These are phyloP conservation scores for Glaciozyma antarctica DNA, from an alignment of 768 basidiomycete species.

Conservation along the genomic window DNA sequence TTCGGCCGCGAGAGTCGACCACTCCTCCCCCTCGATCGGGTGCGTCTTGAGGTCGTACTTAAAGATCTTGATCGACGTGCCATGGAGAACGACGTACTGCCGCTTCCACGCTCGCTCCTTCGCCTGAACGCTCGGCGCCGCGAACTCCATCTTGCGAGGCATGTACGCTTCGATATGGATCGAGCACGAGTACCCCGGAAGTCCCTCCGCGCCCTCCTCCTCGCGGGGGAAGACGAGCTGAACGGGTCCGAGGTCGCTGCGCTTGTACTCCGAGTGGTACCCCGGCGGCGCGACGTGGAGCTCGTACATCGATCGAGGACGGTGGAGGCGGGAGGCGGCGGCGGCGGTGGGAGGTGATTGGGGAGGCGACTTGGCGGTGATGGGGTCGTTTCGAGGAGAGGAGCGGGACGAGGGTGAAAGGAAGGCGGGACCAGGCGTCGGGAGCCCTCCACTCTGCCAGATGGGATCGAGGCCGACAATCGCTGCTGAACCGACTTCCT, in stretches of 20 bases:
- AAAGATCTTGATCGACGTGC: constrained; percentile 69
- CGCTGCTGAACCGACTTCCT: constrained; percentile 19
- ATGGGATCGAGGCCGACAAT: constrained; percentile 18
- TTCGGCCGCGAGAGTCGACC: constrained; percentile 8
- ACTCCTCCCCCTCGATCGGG: constrained; percentile 27
- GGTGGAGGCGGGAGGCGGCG: constrained; percentile 29
- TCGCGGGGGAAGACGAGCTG: constrained; percentile 42
- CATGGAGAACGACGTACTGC: constrained; percentile 78
- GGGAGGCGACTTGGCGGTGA: not conserved
- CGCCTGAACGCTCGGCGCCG: constrained; percentile 70
- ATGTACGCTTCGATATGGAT: constrained; percentile 72
- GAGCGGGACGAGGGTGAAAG: constrained; percentile 13
- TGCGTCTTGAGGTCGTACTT: constrained; percentile 41
- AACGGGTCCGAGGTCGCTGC: constrained; percentile 38
- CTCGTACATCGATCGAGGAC: constrained; percentile 42
- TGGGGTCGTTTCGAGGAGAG: constrained; percentile 1
- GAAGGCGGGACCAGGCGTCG: constrained; percentile 19
- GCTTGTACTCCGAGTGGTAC: constrained; percentile 34
- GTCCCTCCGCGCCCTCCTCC: constrained; percentile 70
- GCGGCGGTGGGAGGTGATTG: not conserved
- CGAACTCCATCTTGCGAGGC: constrained; percentile 90
- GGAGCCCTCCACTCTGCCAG: constrained; percentile 8
- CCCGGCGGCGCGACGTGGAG: constrained; percentile 39
- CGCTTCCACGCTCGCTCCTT: constrained; percentile 86
- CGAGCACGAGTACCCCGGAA: constrained; percentile 72